Evolutionary conservation across 140 eudicot genomes (phyloP), one percentile per base, ranked within the genome.

Genomic region (Oenanthe javanica): DNA sequence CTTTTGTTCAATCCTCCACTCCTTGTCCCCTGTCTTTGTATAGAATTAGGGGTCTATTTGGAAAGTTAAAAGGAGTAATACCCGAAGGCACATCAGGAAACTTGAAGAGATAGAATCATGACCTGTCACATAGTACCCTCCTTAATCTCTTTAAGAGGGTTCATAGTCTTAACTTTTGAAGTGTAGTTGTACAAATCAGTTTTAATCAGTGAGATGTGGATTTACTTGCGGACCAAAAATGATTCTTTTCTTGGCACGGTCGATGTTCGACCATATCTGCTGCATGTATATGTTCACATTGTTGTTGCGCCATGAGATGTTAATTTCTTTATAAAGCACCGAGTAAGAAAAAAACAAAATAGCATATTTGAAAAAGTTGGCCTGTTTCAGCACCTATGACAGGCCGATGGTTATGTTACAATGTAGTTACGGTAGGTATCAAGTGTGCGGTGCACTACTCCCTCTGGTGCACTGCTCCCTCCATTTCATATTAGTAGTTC

Each of bases 41-140:
- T 76, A 77, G 80, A 36, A 54, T 54, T 77, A 77, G 80, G 54
- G 51, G 18, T 31, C 31, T 18, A 15, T 11, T 38, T 77, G 57
- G 67, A 18, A 31, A 55, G 18, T 77, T 77, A 16, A 40, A 54
- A 77, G 18, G 80, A 77, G 63, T 21, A 74, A 75, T 6, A 23
- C 63, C 15, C 64, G 19, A 18, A 75, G n/a, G 61, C 46, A 48
- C 23, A 75, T 31, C 46, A 47, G 54, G 4, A 25, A 6, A 47
- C 18, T 23, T 1, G 9, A 49, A 7, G 40, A 13, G 25, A n/a
- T n/a, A 75, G 79, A 75, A 75, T 51, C 31, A 75, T 27, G 18
- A 49, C 79, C 27, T 75, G 74, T 36, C 45, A 67, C 46, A 14
- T 21, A 13, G 10, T 36, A 31, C 19, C 3, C 46, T 31, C 21